Evolutionary conservation across 1,139 yeast genomes (phyloP), one percentile per base, ranked within the genome.

Genomic region (Magnusiomyces magnusii): DNA sequence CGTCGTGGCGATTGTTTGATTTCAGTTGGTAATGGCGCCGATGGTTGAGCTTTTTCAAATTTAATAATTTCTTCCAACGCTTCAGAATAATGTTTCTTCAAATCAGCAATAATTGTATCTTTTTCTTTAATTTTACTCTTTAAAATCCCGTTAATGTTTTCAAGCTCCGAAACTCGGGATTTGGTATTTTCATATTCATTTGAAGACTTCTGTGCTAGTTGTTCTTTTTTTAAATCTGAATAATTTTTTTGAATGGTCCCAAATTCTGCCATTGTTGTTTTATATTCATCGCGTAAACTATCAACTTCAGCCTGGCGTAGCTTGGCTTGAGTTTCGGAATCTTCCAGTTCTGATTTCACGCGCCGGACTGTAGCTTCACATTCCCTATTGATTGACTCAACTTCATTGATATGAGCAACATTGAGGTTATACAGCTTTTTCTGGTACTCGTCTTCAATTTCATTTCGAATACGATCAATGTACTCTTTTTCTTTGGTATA

Each of bases 401-500:
- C 15, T 31, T 55, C 57, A n/a, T 55, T 39, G 21, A 21, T 39
- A 17, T 27, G 47, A n/a, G 27, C 42, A 13, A 41, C 31, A 28
- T 55, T 31, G 3, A 55, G 25, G 19, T 36, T 24, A 31, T 15
- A 31, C 50, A 55, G 25, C n/a, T 49, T 44, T 55, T 49, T 49
- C 19, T 51, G 19, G 36, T 47, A 44, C 36, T 49, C 47, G 13
- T 49, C 27, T 28, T 55, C 53, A 13, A 55, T 24, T 17, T 39
- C 44, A 49, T 49, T 34, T n/a, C 27, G 24, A 21, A 36, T 21
- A 3, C 23, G 49, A 10, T 34, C 47, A 34, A 49, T 24, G 19
- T 34, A 42, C 47, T 49, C 39, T 24, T 47, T 17, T 36, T 49
- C 39, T 51, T 24, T 31, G 25, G 28, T 25, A 44, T 5, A 44